phyloP scores from a whole-genome alignment of 768 basidiomycete species.

The Termitomyces sp. region DNA sequence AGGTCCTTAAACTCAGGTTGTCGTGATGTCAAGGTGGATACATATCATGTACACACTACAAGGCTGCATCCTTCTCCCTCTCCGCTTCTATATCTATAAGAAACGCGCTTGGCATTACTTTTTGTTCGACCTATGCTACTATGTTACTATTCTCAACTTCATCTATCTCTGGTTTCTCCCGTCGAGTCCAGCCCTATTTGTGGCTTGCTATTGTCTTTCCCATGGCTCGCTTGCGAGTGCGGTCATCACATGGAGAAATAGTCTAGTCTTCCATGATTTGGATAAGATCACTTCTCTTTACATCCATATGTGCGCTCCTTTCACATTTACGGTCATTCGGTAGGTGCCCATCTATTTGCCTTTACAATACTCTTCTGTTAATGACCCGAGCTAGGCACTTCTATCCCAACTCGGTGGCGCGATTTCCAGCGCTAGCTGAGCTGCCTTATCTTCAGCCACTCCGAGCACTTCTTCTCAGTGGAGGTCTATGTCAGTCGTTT shows the following conservation, averaged over 20 bases:
- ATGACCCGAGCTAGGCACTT: slow-evolving; percentile 61
- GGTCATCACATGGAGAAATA: slow-evolving; percentile 98
- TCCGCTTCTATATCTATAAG: slow-evolving; percentile 86
- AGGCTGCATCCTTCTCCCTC: slow-evolving; percentile 73
- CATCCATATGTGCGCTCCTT: slow-evolving; percentile 91
- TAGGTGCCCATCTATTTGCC: slow-evolving; percentile 30
- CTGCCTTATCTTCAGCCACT: slow-evolving; percentile 70
- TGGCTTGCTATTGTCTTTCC: slow-evolving; percentile 90
- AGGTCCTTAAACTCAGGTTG: slow-evolving; percentile 11
- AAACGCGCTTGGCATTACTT: slow-evolving; percentile 94
- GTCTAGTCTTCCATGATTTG: slow-evolving; percentile 94
- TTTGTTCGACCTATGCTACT: slow-evolving; percentile 91
- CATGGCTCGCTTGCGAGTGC: slow-evolving; percentile 91
- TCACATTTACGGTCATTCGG: slow-evolving; percentile 90
- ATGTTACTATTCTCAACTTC: slow-evolving; percentile 87
- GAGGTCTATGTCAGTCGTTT: slow-evolving; percentile 70
- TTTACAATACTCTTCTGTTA: background rate
- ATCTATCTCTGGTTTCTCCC: slow-evolving; percentile 92
- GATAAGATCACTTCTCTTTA: slow-evolving; percentile 97
- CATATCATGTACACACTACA: slow-evolving; percentile 85
- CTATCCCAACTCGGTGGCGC: slow-evolving; percentile 72
- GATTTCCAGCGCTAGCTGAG: slow-evolving; percentile 82
- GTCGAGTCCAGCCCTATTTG: slow-evolving; percentile 70
- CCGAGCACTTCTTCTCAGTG: slow-evolving; percentile 73
- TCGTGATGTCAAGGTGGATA: slow-evolving; percentile 61